Conservation (phyloP, 1,139 yeast species). For the Sugiyamaella neomexicana region DNA sequence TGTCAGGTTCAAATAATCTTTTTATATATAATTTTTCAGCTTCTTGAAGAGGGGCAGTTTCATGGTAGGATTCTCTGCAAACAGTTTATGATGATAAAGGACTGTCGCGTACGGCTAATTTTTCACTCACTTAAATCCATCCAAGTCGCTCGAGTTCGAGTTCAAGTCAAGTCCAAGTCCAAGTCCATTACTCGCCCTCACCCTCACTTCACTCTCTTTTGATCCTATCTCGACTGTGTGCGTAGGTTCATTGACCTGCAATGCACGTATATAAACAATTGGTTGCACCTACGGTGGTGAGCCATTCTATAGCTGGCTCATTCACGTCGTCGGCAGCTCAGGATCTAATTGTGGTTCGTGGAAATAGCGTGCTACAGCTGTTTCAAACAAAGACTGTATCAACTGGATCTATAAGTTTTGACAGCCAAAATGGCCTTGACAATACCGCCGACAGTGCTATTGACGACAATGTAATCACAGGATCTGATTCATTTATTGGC, state of each 20-base stretch:
- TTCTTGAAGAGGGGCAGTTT: too few relatives aligned
- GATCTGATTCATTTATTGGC: constrained; percentile 36
- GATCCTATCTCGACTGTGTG: background rate
- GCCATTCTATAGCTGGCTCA: constrained; percentile 61
- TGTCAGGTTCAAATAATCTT: background rate
- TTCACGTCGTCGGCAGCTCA: constrained; percentile 53
- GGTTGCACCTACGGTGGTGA: constrained; percentile 74
- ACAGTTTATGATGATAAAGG: background rate
- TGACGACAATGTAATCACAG: constrained; percentile 23
- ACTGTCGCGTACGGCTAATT: constrained; percentile 2
- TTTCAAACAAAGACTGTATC: constrained; percentile 44
- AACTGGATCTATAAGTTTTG: background rate
- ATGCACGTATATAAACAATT: constrained; percentile 88
- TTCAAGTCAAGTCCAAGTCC: too few relatives aligned
- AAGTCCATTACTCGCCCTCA: too few relatives aligned
- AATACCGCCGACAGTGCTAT: constrained; percentile 14
- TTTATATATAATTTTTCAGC: background rate
- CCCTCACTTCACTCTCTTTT: too few relatives aligned
- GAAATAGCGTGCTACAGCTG: constrained; percentile 64
- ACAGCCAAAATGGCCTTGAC: background rate
- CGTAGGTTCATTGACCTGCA: background rate
- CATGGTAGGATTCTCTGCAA: background rate
- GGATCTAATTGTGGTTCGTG: constrained; percentile 69
- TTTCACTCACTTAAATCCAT: background rate
- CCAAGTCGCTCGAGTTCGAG: too few relatives aligned